Conservation (phyloP, 768 basidiomycete genomes). For the Xerocomus potaroensis region DNA sequence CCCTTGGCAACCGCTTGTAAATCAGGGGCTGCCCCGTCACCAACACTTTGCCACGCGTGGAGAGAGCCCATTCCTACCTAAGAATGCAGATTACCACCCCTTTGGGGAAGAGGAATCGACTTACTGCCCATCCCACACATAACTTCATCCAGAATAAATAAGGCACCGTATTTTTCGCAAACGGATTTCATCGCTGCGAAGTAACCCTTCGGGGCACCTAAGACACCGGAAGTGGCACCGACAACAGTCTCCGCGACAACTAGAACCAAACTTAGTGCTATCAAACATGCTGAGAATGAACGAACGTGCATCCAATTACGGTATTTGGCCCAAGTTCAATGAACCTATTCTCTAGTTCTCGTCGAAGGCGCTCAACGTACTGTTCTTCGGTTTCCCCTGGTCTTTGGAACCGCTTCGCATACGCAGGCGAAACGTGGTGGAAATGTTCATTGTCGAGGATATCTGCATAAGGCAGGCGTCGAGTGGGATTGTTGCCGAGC, state of each 20-base stretch:
- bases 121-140: constrained; percentile 90
- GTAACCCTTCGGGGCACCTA: constrained; percentile 78
- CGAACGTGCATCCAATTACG: constrained; percentile 69
- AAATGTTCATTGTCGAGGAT: constrained; percentile 64
- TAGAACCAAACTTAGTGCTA: constrained; percentile 24
- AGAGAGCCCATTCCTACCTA: constrained; percentile 87
- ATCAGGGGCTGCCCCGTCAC: constrained; percentile 75
- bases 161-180: constrained; percentile 63
- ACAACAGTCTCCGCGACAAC: constrained; percentile 86
- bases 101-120: constrained; percentile 26
- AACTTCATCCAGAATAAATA: constrained; percentile 88
- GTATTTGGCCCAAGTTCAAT: constrained; percentile 76
- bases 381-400: constrained; percentile 69
- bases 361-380: constrained; percentile 71
- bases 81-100: neutral
- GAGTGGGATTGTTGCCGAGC: constrained; percentile 59
- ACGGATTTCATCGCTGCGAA: constrained; percentile 82
- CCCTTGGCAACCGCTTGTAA: constrained; percentile 89
- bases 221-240: constrained; percentile 76
- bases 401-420: constrained; percentile 72
- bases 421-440: constrained; percentile 87
- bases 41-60: constrained; percentile 83
- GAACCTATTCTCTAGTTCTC: constrained; percentile 86
- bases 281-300: neutral
- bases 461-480: constrained; percentile 64